Evolutionary conservation across 164 flowering plant species (phyloP).

Genomic region (Vitis amurensis): DNA sequence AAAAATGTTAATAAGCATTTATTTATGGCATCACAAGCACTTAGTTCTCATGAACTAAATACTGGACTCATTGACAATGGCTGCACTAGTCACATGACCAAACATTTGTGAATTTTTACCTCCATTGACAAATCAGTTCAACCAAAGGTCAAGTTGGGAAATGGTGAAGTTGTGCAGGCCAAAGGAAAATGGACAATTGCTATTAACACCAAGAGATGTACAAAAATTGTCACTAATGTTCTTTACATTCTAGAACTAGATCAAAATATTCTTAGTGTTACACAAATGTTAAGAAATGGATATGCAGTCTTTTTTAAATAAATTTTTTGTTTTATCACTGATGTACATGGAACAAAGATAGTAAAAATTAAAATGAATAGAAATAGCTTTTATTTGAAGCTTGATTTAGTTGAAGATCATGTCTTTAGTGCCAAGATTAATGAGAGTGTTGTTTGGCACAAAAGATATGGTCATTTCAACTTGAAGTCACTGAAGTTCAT

Average conservation of each 20-base stretch:
- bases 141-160: neutral
- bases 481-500: no score
- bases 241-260: neutral
- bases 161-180: neutral
- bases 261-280: neutral
- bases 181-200: neutral
- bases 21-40: no score
- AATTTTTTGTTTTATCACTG: neutral
- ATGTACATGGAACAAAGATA: neutral
- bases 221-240: neutral
- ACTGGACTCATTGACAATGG: no score
- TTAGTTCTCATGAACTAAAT: no score
- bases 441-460: no score
- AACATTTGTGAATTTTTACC: no score
- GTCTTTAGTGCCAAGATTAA: no score
- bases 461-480: no score
- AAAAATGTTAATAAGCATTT: neutral
- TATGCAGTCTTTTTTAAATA: neutral
- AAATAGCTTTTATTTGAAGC: neutral
- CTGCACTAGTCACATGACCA: no score
- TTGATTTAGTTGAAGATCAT: neutral
- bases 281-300: neutral
- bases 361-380: neutral
- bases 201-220: neutral
- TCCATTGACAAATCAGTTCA: no score